Evolutionary conservation across 768 basidiomycete genomes (phyloP).

Genomic region (Floccularia luteovirens): DNA sequence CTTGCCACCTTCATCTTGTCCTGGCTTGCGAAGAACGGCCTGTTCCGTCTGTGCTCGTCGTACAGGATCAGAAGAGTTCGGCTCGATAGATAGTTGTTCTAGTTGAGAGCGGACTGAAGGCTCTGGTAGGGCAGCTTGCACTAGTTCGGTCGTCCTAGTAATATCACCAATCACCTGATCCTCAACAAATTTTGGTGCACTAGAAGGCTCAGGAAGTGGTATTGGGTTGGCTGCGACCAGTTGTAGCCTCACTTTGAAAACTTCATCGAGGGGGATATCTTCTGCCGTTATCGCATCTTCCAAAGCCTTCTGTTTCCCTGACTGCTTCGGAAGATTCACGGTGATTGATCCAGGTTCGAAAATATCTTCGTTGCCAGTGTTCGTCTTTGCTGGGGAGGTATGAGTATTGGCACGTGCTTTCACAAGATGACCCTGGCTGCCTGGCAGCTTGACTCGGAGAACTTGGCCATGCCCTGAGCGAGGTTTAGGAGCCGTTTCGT

Average conservation of each 20-base stretch:
- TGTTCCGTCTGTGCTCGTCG: slow-evolving; percentile 37
- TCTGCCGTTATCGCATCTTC: slow-evolving; percentile 17
- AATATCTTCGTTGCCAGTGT: slow-evolving; percentile 24
- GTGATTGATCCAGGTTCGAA: slow-evolving; percentile 37
- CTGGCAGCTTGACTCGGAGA: slow-evolving; percentile 61
- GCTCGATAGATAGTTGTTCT: slow-evolving; percentile 28
- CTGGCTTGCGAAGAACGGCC: slow-evolving; percentile 34
- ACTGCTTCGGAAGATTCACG: slow-evolving; percentile 46
- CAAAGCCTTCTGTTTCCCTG: slow-evolving; percentile 26
- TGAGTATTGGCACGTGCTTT: slow-evolving; percentile 22
- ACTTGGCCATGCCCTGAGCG: slow-evolving; percentile 47
- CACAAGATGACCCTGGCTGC: slow-evolving; percentile 32
- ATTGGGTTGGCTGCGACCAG: slow-evolving; percentile 29
- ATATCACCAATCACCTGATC: slow-evolving; percentile 12
- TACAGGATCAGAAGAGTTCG: slow-evolving; percentile 23
- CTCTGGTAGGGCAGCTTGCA: slow-evolving; percentile 17
- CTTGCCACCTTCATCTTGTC: neutral
- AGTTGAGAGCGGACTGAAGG: slow-evolving; percentile 27
- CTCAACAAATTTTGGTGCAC: neutral
- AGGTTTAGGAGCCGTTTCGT: slow-evolving; percentile 50
- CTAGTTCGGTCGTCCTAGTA: slow-evolving; percentile 11
- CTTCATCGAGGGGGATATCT: slow-evolving; percentile 42
- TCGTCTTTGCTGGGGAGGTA: slow-evolving; percentile 10
- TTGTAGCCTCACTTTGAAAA: slow-evolving; percentile 50
- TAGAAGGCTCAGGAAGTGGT: slow-evolving; percentile 14